Base-by-base conservation (phyloP, 1,139 yeast species). In the Torulaspora globosa region DNA sequence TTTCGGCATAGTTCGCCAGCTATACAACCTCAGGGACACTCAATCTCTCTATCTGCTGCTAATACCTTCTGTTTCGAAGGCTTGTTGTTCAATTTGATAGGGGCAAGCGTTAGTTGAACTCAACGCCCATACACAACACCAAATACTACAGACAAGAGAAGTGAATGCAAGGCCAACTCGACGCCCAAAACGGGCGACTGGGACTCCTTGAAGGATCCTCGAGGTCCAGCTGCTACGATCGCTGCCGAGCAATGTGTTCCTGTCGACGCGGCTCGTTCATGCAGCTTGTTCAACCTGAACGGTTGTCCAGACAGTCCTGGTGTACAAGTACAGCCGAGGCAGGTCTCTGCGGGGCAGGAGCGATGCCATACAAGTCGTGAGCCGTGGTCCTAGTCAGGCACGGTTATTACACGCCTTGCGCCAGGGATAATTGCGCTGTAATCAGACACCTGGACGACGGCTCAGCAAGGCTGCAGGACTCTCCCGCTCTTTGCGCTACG, bases 1-100 rank as follows among this genome's bases (percentile, higher is more conserved):
- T 56, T 85, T 82, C 33, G 74, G 73, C 69, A 65, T 65, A n/a
- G 36, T 39, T 11, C 11, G 10, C 34, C 27, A 23, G 19, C n/a
- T 34, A 7, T n/a, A 12, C 12, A 10, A 16, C 2, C 14, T 21
- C 9, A 29, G n/a, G 8, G 29, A 15, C 28, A 21, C 14, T 33
- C 6, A 24, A 9, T 31, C 16, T 23, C 24, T 14, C 7, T 11
- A 6, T 18, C 21, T 30, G 18, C 18, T 10, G 9, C 3, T 8
- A 3, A 5, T 31, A 21, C 9, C 19, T 6, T 16, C 18, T 8
- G 10, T 14, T n/a, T 19, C 14, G 28, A 26, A 30, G 36, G 18
- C 28, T 28, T 32, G 23, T 37, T 38, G 31, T 38, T 31, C 19
- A 6, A 21, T 50, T 64, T 69, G 43, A 69, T 51, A 50, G 69